Evolutionary conservation across 768 basidiomycete genomes (phyloP).

Genomic region (Asterophora lycoperdoides): DNA sequence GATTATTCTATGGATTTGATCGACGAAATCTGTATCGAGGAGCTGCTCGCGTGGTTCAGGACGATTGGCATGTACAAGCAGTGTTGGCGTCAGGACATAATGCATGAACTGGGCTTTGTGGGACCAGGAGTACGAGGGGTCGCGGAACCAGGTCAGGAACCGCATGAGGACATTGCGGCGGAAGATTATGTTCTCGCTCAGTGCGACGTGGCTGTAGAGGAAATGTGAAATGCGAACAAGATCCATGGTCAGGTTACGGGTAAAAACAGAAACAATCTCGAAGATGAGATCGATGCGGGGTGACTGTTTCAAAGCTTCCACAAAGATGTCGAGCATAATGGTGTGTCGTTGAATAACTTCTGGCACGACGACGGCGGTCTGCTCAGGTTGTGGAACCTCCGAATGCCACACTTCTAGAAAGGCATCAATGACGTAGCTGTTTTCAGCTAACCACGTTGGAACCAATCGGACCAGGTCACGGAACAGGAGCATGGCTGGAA

Average conservation of each 20-base stretch:
- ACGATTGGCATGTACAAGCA: constrained; percentile 71
- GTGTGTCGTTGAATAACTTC: constrained; percentile 58
- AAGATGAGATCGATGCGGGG: constrained; percentile 86
- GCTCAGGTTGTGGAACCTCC: constrained; percentile 43
- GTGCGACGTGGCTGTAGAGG: constrained; percentile 80
- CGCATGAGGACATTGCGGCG: constrained; percentile 81
- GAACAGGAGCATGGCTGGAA: constrained; percentile 73
- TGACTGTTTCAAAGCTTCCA: constrained; percentile 60
- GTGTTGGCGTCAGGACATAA: constrained; percentile 80
- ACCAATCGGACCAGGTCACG: constrained; percentile 68
- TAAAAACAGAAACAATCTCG: constrained; percentile 78
- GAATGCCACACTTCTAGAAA: constrained; percentile 71
- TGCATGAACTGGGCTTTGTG: constrained; percentile 82
- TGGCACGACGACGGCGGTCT: constrained; percentile 36
- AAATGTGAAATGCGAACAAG: constrained; percentile 75
- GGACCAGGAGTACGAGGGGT: constrained; percentile 53
- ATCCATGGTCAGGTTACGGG: constrained; percentile 78
- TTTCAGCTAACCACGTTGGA: constrained; percentile 68
- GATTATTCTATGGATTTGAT: constrained; percentile 64
- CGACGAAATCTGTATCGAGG: constrained; percentile 67
- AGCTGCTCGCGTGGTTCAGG: constrained; percentile 51
- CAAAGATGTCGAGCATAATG: constrained; percentile 74
- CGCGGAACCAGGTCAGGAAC: constrained; percentile 83
- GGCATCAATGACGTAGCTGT: constrained; percentile 62
- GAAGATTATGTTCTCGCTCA: constrained; percentile 61